Evolutionary conservation across 768 basidiomycete species (phyloP).

Genomic region (Russula brevipes): DNA sequence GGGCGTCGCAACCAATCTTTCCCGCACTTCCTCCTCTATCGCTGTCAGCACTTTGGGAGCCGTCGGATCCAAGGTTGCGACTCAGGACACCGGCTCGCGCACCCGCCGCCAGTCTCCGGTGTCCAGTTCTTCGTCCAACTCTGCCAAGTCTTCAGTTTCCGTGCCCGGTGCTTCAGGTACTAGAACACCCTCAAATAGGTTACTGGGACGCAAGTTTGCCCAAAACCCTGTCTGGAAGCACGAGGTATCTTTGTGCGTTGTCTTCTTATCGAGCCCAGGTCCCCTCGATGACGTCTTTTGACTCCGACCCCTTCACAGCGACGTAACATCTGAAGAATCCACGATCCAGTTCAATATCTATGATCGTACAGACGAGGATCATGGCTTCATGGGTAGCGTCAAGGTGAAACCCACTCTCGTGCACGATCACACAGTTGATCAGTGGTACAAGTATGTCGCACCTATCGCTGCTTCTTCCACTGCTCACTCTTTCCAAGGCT

Average conservation of each 20-base stretch:
- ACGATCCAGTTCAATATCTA: conserved; percentile 86
- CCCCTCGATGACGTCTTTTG: conserved; percentile 5
- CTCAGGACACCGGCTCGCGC: conserved; percentile 23
- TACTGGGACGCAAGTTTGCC: conserved; percentile 56
- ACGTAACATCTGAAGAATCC: conserved; percentile 86
- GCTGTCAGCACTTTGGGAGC: conserved; percentile 65
- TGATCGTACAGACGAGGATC: conserved; percentile 76
- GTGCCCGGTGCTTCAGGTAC: conserved; percentile 26
- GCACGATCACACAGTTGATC: conserved; percentile 94
- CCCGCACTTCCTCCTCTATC: conserved; percentile 53
- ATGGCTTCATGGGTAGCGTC: conserved; percentile 84
- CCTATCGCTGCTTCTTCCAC: conserved; percentile 9
- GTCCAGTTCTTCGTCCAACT: conserved; percentile 20
- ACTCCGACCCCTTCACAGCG: conserved; percentile 47
- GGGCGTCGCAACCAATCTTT: conserved; percentile 60
- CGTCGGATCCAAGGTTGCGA: conserved; percentile 46
- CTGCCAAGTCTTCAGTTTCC: conserved; percentile 24
- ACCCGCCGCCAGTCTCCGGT: conserved; percentile 18
- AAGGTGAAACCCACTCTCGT: conserved; percentile 87
- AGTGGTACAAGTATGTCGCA: conserved; percentile 86
- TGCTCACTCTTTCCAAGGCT: conserved; percentile 43
- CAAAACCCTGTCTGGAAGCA: conserved; percentile 99
- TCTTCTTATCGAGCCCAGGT: conserved; percentile 11
- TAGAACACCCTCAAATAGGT: conserved; percentile 34
- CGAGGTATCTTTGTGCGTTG: conserved; percentile 93